Conservation (phyloP, 1,284 basidiomycete genomes). For the Ceratobasidium sp. region DNA sequence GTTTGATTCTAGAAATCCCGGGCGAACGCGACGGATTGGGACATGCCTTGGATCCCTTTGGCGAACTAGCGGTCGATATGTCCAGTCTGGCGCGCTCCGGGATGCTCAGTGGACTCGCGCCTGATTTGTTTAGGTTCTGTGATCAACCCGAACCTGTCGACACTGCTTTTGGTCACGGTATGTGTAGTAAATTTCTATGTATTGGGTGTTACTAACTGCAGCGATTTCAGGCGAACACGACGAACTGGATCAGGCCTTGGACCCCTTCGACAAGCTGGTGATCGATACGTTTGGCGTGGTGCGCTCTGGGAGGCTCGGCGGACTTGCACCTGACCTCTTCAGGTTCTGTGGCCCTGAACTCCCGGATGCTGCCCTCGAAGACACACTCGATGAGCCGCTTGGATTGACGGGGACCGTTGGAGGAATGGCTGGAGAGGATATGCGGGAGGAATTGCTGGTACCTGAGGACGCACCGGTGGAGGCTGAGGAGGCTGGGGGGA, state of each 20-base stretch:
- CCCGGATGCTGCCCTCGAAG: no score
- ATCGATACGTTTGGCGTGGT: not conserved
- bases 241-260: not conserved
- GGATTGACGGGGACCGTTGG: no score
- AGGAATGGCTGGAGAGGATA: no score
- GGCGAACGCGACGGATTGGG: no score
- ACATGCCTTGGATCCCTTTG: not conserved
- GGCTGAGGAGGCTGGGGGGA: no score
- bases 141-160: not conserved
- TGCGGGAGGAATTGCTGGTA: no score
- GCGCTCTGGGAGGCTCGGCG: not conserved
- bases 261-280: not conserved
- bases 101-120: not conserved
- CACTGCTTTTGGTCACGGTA: not conserved
- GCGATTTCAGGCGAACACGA: no score
- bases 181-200: no score
- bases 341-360: not conserved
- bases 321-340: not conserved
- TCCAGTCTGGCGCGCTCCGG: not conserved
- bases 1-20: no score
- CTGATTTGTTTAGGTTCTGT: not conserved
- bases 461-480: no score
- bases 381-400: no score
- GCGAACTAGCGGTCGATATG: not conserved
- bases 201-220: no score